These are phyloP conservation scores for Terfezia boudieri DNA, from an alignment of 495 filamentous ascomycete species.

Conservation along the genomic window DNA sequence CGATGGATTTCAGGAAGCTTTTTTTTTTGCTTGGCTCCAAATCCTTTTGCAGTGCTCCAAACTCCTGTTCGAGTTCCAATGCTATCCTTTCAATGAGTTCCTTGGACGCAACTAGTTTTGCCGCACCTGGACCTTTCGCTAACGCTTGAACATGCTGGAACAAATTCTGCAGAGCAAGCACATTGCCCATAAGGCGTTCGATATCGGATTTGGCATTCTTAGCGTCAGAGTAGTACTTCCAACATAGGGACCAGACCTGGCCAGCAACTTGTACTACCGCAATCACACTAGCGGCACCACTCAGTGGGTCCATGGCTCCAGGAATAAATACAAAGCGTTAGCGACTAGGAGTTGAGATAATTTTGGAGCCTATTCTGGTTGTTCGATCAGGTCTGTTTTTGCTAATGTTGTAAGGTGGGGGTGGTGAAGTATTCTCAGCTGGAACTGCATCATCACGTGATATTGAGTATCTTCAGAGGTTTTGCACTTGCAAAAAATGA, in stretches of 20 bases:
- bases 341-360: too few relatives aligned
- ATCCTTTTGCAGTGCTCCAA: conserved; percentile 8
- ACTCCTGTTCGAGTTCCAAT: conserved; percentile 6
- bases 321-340: too few relatives aligned
- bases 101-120: neutral
- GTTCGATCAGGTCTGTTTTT: too few relatives aligned
- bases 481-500: too few relatives aligned
- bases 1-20: neutral
- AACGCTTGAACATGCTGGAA: conserved; percentile 12
- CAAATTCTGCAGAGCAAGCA: conserved; percentile 8
- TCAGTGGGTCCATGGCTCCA: conserved; percentile 3
- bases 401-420: too few relatives aligned
- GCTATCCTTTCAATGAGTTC: neutral
- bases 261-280: conserved; percentile 21
- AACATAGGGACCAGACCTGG: conserved; percentile 17
- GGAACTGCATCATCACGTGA: too few relatives aligned
- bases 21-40: neutral
- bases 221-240: conserved; percentile 15
- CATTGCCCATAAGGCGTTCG: conserved; percentile 13
- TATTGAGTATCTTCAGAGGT: too few relatives aligned
- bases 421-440: too few relatives aligned
- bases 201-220: conserved; percentile 23
- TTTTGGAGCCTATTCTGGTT: too few relatives aligned
- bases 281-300: too few relatives aligned
- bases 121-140: neutral